Evolutionary conservation across 1,139 yeast genomes (phyloP).

Genomic region (Diutina sp.): DNA sequence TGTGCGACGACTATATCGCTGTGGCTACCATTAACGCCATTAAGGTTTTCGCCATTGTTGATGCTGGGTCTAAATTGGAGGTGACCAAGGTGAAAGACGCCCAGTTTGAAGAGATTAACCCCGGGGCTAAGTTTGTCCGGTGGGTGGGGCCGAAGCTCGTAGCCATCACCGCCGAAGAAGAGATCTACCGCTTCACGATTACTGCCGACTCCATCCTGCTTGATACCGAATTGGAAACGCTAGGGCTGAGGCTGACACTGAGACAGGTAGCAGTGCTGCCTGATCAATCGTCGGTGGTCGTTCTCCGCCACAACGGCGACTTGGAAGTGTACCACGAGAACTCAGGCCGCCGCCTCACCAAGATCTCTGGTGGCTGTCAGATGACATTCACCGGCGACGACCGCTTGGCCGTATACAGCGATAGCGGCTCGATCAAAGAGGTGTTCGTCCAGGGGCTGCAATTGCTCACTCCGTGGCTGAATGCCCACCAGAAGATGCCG

Average conservation of each 20-base stretch:
- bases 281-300: conserved; percentile 31
- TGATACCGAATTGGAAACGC: conserved; percentile 28
- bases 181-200: conserved; percentile 38
- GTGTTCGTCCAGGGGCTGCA: conserved; percentile 24
- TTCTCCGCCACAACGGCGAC: conserved; percentile 47
- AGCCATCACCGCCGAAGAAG: conserved; percentile 55
- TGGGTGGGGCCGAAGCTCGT: conserved; percentile 21
- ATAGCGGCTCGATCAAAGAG: conserved; percentile 67
- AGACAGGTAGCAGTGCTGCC: conserved; percentile 29
- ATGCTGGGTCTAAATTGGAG: conserved; percentile 26
- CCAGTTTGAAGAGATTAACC: conserved; percentile 25
- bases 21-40: conserved; percentile 63
- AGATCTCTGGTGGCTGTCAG: conserved; percentile 44
- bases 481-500: conserved; percentile 62
- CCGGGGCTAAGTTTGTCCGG: conserved; percentile 46
- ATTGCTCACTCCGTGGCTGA: conserved; percentile 69
- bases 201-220: conserved; percentile 15
- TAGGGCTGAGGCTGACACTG: conserved; percentile 16
- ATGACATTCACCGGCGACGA: conserved; percentile 37
- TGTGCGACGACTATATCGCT: conserved; percentile 46
- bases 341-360: conserved; percentile 23
- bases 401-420: conserved; percentile 53
- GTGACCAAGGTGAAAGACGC: conserved; percentile 43
- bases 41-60: conserved; percentile 49
- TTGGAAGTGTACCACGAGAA: conserved; percentile 37